phyloP scores from a whole-genome alignment of 306 rosid species.

The Cucurbita argyrosperma region DNA sequence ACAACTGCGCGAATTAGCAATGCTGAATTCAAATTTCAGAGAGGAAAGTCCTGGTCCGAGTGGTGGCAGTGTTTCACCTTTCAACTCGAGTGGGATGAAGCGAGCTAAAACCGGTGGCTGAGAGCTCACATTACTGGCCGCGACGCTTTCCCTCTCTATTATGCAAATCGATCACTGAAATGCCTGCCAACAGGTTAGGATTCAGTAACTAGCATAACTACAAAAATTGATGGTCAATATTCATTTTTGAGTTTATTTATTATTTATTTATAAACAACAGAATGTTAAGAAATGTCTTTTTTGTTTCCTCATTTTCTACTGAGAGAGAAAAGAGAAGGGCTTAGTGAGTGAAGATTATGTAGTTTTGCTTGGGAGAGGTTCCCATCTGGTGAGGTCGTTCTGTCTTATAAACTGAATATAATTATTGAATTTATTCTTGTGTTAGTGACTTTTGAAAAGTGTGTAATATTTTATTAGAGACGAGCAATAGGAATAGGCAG shows the following conservation, averaged over 20 bases:
- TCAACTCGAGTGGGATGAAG: conserved; percentile 92
- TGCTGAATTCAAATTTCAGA: conserved; percentile 76
- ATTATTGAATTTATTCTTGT: conserved; percentile 97
- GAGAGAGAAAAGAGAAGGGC: not conserved
- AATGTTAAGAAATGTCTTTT: not conserved
- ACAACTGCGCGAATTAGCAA: conserved; percentile 74
- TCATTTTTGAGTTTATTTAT: conserved; percentile 6
- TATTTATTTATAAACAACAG: conserved; percentile 7
- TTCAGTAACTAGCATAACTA: not conserved
- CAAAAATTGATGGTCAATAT: conserved; percentile 6
- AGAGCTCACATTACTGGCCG: not conserved
- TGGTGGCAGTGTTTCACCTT: conserved; percentile 79
- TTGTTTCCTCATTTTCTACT: not conserved
- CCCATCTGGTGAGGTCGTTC: conserved; percentile 36
- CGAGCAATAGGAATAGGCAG: not conserved
- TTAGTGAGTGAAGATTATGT: not conserved
- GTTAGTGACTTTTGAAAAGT: conserved; percentile 43
- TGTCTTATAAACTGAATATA: conserved; percentile 32
- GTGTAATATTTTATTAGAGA: conserved; percentile 15
- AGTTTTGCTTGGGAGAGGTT: not conserved
- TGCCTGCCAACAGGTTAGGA: not conserved
- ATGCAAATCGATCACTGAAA: not conserved
- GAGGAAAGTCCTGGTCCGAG: conserved; percentile 92
- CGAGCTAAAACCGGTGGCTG: conserved; percentile 85
- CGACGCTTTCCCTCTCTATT: not conserved